Percentiles rank a stretch among this genome's conserved stretches.
These are phyloP conservation scores for Rhizopogon hawkerae DNA, from an alignment of 1,284 basidiomycete genomes.

Conservation along the genomic window DNA sequence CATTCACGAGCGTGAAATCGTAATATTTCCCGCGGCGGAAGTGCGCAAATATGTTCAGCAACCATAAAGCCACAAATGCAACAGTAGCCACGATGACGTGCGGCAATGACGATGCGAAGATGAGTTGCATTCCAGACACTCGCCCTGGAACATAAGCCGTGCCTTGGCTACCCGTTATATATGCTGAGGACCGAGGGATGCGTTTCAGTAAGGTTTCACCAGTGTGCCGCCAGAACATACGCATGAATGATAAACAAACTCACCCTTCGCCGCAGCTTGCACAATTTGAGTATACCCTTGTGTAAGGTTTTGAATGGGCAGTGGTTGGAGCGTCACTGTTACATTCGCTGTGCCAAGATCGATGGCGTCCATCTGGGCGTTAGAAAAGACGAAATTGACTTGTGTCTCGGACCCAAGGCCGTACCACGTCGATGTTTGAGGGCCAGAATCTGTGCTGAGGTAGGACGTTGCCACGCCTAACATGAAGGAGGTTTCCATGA, in stretches of 20 bases:
- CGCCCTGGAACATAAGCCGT: constrained; percentile 24
- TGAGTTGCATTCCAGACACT: constrained; percentile 15
- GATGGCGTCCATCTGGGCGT: constrained; percentile 6
- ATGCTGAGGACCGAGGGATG: constrained; percentile 7
- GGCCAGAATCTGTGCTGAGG: constrained; percentile 1
- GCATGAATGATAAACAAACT: background rate
- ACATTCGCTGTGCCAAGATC: constrained; percentile 1
- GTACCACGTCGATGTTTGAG: background rate
- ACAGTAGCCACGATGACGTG: constrained; percentile 18
- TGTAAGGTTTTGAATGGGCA: constrained; percentile 14
- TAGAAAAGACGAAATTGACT: constrained; percentile 17
- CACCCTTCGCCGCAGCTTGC: constrained; percentile 18
- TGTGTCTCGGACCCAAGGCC: constrained; percentile 13
- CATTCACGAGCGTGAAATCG: constrained; percentile 21
- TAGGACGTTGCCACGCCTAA: constrained; percentile 15
- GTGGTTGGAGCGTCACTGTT: constrained; percentile 7
- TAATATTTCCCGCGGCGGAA: constrained; percentile 17
- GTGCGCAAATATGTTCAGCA: constrained; percentile 15
- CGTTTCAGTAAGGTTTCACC: background rate
- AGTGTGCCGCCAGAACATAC: background rate
- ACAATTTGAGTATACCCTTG: constrained; percentile 16
- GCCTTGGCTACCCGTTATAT: constrained; percentile 17
- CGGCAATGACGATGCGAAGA: constrained; percentile 21
- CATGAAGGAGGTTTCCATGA: constrained; percentile 16
- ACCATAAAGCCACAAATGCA: constrained; percentile 16